Evolutionary conservation across 1,139 yeast genomes (phyloP).

Genomic region (Chernovozyma aurita): DNA sequence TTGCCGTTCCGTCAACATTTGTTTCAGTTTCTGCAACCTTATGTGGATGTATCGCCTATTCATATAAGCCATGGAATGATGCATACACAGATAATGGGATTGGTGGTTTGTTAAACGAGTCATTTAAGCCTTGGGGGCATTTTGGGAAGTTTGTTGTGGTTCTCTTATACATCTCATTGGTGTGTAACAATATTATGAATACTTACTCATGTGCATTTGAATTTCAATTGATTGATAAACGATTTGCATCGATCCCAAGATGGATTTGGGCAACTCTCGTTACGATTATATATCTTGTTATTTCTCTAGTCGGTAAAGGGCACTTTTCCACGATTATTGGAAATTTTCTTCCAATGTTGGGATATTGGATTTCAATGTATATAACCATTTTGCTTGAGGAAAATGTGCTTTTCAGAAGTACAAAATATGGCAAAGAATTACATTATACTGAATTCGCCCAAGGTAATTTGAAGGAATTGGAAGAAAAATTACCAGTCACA

Average conservation of each 20-base stretch:
- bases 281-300: slow-evolving; percentile 17
- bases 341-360: slow-evolving; percentile 25
- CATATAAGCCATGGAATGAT: slow-evolving; percentile 21
- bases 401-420: slow-evolving; percentile 18
- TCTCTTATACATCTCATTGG: slow-evolving; percentile 28
- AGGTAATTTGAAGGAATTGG: not conserved
- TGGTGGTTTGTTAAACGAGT: slow-evolving; percentile 21
- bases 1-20: slow-evolving; percentile 22
- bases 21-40: slow-evolving; percentile 21
- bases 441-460: slow-evolving; percentile 15
- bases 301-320: slow-evolving; percentile 20
- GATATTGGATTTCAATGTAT: slow-evolving; percentile 27
- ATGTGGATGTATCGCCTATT: slow-evolving; percentile 21
- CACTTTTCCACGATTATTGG: slow-evolving; percentile 21
- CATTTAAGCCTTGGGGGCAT: slow-evolving; percentile 22
- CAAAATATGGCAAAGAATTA: slow-evolving; percentile 7
- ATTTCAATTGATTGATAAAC: slow-evolving; percentile 19
- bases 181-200: slow-evolving; percentile 35
- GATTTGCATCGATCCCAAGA: slow-evolving; percentile 18
- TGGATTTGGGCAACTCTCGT: slow-evolving; percentile 23
- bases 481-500: not conserved
- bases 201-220: slow-evolving; percentile 24
- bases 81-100: slow-evolving; percentile 19
- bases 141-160: slow-evolving; percentile 31
- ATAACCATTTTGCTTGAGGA: slow-evolving; percentile 20